Evolutionary conservation across 331 rosid species (phyloP).

Genomic region (Quercus tomentella): DNA sequence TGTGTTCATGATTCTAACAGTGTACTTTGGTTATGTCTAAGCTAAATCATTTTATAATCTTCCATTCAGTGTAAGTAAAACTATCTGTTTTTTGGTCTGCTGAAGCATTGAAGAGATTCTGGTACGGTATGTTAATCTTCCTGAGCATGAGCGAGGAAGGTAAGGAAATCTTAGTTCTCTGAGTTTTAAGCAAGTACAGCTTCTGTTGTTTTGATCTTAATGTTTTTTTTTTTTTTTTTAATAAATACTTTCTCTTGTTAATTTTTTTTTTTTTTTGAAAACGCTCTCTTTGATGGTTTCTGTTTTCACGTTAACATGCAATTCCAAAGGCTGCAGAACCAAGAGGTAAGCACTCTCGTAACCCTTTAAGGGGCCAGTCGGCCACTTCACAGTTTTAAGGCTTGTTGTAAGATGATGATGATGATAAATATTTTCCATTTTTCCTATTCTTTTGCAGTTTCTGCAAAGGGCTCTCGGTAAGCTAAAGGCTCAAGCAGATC

Average conservation of each 20-base stretch:
- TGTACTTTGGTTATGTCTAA: neutral
- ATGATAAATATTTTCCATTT: neutral
- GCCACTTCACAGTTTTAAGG: neutral
- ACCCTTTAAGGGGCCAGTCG: too few species aligned
- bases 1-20: too few species aligned
- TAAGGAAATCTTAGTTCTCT: neutral
- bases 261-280: neutral
- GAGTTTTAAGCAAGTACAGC: neutral
- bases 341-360: conserved; percentile 16
- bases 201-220: neutral
- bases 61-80: neutral
- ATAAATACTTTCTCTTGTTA: too few species aligned
- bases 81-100: neutral
- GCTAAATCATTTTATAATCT: neutral
- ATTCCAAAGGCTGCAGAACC: conserved; percentile 21
- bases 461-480: conserved; percentile 15
- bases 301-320: neutral
- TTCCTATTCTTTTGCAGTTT: conserved; percentile 11
- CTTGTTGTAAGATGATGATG: neutral
- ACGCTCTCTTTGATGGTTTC: neutral
- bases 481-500: conserved; percentile 17
- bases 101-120: conserved; percentile 34
- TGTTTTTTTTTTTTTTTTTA: neutral
- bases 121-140: conserved; percentile 23
- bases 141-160: conserved; percentile 23